Base-by-base conservation (phyloP, 2,329 filamentous ascomycete genomes). In the Tolypocladium guangdongense region DNA sequence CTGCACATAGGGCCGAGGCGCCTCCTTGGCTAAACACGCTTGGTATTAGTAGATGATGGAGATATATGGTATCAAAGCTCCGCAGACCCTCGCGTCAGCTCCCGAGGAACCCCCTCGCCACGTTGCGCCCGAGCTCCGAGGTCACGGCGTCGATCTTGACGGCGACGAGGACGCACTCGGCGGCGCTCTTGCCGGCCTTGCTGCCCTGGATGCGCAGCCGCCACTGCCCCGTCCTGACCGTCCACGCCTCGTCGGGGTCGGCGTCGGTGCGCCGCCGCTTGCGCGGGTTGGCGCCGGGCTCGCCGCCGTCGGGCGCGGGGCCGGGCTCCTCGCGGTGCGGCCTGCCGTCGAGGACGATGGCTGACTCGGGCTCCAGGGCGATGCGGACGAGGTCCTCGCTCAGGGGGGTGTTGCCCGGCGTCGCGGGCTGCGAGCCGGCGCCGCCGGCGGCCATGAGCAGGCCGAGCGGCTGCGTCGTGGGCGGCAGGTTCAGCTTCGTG, bases 81-180 rank as follows among this genome's bases (percentile, higher is more conserved):
- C 16, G 5, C 4, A 14, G 18, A 43, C 14, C 33, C 7, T 30
- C 18, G 43, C 24, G 27, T 33, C 51, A 66, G 37, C 53, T 52
- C 18, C 57, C 63, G 54, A 95, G 66, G 64, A 95, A 95, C 0
- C 69, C 71, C 57, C 87, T 78, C 50, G 74, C 68, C 50, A 70
- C 70, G 70, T 95, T 95, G 57, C 88, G 78, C 12, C 77, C 77
- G 56, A 76, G 74, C 68, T 92, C 82, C 8, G 76, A 78, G 52
- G 78, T 85, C 60, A 83, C 79, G 0, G 84, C 86, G 59, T 95
- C 87, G 30, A 95, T 65, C 67, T 88, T 90, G 36, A 91, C 87
- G 1, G 83, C 87, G 18, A 87, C 76, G 50, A 95, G 76, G 24
- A 89, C 77, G 55, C 88, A 86, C 69, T 92, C 86, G 53, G 85